A percentile compares a stretch with the other conserved stretches of the same genome.
Evolutionary conservation across 805 yeast species (phyloP).

Genomic region (Wickerhamomyces ciferrii): DNA sequence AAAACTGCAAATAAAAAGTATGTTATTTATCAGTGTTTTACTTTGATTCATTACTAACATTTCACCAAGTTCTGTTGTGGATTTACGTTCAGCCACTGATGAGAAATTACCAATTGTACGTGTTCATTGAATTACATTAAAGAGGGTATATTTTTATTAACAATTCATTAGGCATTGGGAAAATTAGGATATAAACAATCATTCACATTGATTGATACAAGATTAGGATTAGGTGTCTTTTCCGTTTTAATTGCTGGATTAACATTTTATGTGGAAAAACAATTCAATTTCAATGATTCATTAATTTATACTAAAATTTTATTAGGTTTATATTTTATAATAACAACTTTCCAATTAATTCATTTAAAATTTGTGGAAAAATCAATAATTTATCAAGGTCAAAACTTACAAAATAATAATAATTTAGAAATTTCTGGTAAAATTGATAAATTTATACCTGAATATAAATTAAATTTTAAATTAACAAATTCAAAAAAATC

Average conservation of each 20-base stretch:
- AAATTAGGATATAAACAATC: constrained; percentile 37
- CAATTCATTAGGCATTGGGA: neutral
- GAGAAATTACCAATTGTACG: constrained; percentile 8
- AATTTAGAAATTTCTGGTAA: constrained; percentile 23
- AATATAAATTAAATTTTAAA: constrained; percentile 35
- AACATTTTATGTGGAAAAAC: constrained; percentile 47
- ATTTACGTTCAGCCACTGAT: constrained; percentile 10
- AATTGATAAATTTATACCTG: constrained; percentile 37
- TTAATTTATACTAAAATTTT: constrained; percentile 33
- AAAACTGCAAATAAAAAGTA: constrained; percentile 13
- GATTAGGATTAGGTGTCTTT: constrained; percentile 44
- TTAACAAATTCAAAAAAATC: constrained; percentile 13
- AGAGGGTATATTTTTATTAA: neutral
- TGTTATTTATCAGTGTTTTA: neutral
- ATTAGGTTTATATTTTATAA: constrained; percentile 32
- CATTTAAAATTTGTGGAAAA: constrained; percentile 33
- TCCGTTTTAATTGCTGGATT: constrained; percentile 44
- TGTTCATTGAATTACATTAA: neutral
- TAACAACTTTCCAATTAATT: constrained; percentile 34
- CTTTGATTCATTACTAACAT: neutral
- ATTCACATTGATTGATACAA: constrained; percentile 37
- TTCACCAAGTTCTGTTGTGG: constrained; percentile 11
- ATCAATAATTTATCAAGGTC: constrained; percentile 40
- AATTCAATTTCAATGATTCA: constrained; percentile 36
- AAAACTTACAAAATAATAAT: constrained; percentile 23